Evolutionary conservation across 257 asterid species (phyloP), one percentile per base, ranked within the genome.

Genomic region (Anisodus acutangulus): DNA sequence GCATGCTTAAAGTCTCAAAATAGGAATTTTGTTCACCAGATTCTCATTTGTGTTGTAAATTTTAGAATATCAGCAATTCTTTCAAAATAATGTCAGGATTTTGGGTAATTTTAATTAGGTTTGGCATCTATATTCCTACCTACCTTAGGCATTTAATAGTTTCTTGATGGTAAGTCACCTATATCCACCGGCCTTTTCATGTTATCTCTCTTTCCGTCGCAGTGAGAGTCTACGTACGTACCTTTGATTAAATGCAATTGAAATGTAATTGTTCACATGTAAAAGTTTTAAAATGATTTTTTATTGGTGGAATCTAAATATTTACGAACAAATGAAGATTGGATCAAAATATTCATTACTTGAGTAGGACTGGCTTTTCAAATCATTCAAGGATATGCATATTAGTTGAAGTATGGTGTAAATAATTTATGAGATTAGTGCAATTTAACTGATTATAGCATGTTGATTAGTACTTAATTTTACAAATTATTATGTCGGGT

Each of bases 151-250:
- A 6, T 83, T 35, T 53, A 15, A 13, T 49, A 37, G 43, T 66
- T 66, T 66, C 59, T 82, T 51, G 79, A 82, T 69, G 69, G 81
- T 17, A 35, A 54, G 85, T 76, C 81, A 69, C 85, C 81, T 10
- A 59, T 37, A 83, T 35, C 81, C 79, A 83, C 51, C 81, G 8
- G 16, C 26, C 85, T 53, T n/a, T 8, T 51, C 35, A 15, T 19
- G 59, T 10, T 45, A 10, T 9, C 13, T 2, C 17, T 70, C 12
- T 41, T 5, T 59, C 9, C 35, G 35, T 59, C 5, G 8, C 4
- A 41, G 9, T 43, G 31, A 19, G 4, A 69, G 1, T 1, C 35
- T 31, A 31, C 35, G 35, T 31, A 31, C 35, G 35, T 53, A 53
- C 15, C 58, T 59, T 59, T 59, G 63, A 57, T 57, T 57, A 57